Conservation (phyloP, 192 early-diverging fungal genomes). For the Coemansia sp. region DNA sequence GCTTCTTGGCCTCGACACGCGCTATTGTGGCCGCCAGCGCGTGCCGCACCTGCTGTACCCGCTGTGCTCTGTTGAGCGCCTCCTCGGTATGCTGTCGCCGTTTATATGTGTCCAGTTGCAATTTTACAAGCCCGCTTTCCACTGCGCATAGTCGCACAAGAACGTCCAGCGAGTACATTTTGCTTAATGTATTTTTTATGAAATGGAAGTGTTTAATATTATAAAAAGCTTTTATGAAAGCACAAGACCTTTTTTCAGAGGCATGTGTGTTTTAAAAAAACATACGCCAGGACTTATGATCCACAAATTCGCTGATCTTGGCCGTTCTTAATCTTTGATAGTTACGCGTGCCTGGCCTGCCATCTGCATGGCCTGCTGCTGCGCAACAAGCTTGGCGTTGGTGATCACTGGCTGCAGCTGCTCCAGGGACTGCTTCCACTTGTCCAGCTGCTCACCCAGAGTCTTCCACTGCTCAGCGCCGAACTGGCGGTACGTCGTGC, state of each 20-base stretch:
- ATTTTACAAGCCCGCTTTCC: constrained; percentile 9
- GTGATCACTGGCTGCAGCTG: constrained; percentile 83
- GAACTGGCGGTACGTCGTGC: constrained; percentile 85
- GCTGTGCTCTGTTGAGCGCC: constrained; percentile 1
- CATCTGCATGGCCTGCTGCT: constrained; percentile 52
- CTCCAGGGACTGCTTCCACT: constrained; percentile 79
- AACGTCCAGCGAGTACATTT: constrained; percentile 8
- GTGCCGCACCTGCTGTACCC: constrained; percentile 6
- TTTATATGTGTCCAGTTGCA: not conserved
- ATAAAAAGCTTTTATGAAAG: not conserved
- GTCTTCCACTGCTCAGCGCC: constrained; percentile 79
- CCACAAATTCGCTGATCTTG: too few species aligned
- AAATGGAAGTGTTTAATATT: too few species aligned
- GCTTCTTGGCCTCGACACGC: constrained; percentile 1
- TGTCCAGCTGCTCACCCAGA: constrained; percentile 64
- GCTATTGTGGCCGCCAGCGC: not conserved
- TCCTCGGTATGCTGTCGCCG: constrained; percentile 5
- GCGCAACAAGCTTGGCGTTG: constrained; percentile 77
- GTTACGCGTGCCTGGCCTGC: constrained; percentile 32
- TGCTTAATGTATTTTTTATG: too few species aligned
- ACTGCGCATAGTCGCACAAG: constrained; percentile 13
- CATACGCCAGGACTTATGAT: too few species aligned
- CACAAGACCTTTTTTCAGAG: not conserved
- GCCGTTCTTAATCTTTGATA: constrained; percentile 41
- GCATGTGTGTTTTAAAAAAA: not conserved